Conservation (phyloP, 495 filamentous ascomycete genomes). For the Elaphomyces granulatus region DNA sequence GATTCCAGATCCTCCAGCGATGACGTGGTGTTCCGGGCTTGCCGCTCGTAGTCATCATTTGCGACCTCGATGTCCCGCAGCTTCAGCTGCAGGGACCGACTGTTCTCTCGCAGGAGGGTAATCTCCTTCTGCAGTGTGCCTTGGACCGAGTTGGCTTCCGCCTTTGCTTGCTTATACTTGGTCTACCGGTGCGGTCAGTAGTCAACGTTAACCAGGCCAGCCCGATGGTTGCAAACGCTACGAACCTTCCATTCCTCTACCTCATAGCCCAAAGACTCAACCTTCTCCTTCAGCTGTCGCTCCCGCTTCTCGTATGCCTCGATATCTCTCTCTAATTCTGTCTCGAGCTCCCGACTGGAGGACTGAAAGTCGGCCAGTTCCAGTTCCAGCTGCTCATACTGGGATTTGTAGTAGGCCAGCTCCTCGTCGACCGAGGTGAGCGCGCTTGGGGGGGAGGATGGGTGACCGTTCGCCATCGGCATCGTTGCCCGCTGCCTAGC, state of each 20-base stretch:
- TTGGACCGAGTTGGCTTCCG: constrained; percentile 69
- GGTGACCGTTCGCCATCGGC: constrained; percentile 46
- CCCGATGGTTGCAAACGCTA: constrained; percentile 11
- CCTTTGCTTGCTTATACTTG: constrained; percentile 92
- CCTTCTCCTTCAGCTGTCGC: constrained; percentile 68
- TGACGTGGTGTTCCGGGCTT: constrained; percentile 83
- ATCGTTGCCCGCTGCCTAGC: constrained; percentile 16
- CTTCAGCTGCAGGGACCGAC: constrained; percentile 64
- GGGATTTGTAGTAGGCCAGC: constrained; percentile 82
- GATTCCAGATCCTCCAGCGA: constrained; percentile 94
- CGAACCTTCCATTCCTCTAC: constrained; percentile 98
- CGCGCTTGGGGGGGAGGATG: constrained; percentile 46
- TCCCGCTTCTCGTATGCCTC: constrained; percentile 92
- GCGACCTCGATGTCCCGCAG: constrained; percentile 91
- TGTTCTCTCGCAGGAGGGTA: constrained; percentile 71
- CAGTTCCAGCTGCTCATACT: constrained; percentile 84
- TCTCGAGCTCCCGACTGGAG: constrained; percentile 84
- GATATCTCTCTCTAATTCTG: constrained; percentile 90
- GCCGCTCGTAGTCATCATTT: constrained; percentile 95
- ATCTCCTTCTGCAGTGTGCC: constrained; percentile 89
- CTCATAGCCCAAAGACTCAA: constrained; percentile 69
- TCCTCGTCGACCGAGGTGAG: constrained; percentile 51
- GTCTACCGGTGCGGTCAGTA: constrained; percentile 36
- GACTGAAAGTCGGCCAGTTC: constrained; percentile 91
- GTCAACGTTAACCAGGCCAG: constrained; percentile 1